Base-by-base conservation (phyloP, 257 asterid species). In the Gynochthodes officinalis region DNA sequence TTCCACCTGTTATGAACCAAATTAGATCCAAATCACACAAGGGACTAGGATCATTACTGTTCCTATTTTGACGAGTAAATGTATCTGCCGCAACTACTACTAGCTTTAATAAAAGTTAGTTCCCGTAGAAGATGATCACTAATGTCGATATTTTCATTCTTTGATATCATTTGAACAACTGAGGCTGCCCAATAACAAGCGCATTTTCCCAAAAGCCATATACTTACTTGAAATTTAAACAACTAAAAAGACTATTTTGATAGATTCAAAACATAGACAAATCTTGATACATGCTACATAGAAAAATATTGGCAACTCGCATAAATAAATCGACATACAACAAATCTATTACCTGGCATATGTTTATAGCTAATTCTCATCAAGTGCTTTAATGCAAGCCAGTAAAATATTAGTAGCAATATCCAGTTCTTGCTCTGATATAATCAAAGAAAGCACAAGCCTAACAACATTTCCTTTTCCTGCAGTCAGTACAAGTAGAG, bases 401-500 rank as follows among this genome's bases (percentile, higher is more conserved):
- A 70, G 73, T 81, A 95, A 80, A 46, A 95, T 86, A 70, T 83
- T 83, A 70, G 77, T 86, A 14, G 96, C 99, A 64, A 53, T 71
- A 19, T 80, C 88, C 73, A 95, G 64, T 80, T 95, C 97, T 72
- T 89, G 79, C 85, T 80, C 83, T 0, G 95, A 82, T 57, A 95
- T 89, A 40, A 88, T 80, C 89, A 95, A 80, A 1, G 99, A 98
- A 0, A 96, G 99, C 50, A 90, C 98, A 27, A 95, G 86, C 84
- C 97, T 79, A 48, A 92, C 88, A 2, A 90, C 91, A 13, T 95
- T 95, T 28, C 98, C 99, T 80, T 92, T 95, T 19, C 98, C 99
- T 0, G 99, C 97, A 1, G 97, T 92, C 75, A 95, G 72, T 37
- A 95, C 77, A 33, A 95, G 96, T 70, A 95, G 98, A 9, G 98